Evolutionary conservation across 176 grass and related monocot genomes (phyloP), one percentile per base, ranked within the genome.

Genomic region (Eragrostis nindensis): DNA sequence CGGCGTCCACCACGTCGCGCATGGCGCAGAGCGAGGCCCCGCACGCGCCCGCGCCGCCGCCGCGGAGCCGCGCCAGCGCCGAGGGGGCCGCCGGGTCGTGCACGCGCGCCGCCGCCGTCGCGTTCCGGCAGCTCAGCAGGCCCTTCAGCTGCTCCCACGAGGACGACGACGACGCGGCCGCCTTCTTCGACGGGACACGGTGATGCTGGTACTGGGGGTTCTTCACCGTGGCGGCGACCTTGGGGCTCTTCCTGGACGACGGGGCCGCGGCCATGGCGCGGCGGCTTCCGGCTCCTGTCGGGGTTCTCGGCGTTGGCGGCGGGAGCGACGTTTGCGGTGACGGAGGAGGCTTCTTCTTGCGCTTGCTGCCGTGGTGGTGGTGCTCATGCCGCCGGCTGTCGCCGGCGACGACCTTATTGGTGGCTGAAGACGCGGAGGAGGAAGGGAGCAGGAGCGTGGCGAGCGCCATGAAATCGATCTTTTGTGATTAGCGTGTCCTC

Each of bases 101-200:
- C 69, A 94, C 90, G 65, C 89, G 88, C 13, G 87, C 54, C n/a
- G 82, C 84, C 1, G 80, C 77, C 19, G 92, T 76, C 25, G 83
- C 59, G 85, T 73, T 89, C 14, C 90, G 82, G 90, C 95, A 98
- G 85, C 90, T 98, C 40, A 98, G 86, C 27, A 94, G 77, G 75
- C 87, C 77, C 87, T 94, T 98, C 12, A 94, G 82, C 72, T 98
- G 95, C 80, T 90, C 89, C 95, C 95, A 97, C 0, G 87, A 92
- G 12, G 90, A 85, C 2, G 88, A 57, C 4, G 65, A 42, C 19
- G 70, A 49, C 2, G 65, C 32, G 2, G 32, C 32, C 5, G 39
- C 12, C 0, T 42, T 7, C 83, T 36, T 86, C 27, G 66, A 21
- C 5, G 29, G 24, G 3, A 7, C 62, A 0, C 76, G 61, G 76